Evolutionary conservation across 2,329 filamentous ascomycete species (phyloP).

Genomic region (Epicoccum sorghinum): DNA sequence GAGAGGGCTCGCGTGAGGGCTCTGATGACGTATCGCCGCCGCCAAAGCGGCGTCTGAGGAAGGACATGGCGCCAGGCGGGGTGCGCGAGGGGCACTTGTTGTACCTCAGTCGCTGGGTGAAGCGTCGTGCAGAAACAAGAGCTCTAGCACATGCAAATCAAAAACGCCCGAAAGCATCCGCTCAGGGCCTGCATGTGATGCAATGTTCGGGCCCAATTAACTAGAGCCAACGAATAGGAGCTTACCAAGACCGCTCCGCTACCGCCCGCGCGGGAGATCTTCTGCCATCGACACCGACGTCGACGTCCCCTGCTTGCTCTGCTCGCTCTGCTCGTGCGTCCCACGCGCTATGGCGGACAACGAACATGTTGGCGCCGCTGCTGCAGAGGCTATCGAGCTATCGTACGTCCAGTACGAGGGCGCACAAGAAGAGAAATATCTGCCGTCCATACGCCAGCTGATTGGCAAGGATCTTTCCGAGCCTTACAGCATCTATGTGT

Average conservation of each 20-base stretch:
- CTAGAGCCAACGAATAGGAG: slow-evolving; percentile 1
- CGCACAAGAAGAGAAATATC: slow-evolving; percentile 67
- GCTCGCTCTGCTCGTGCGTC: neutral
- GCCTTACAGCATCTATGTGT: slow-evolving; percentile 99
- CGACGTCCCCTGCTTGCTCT: neutral
- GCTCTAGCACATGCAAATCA: slow-evolving; percentile 9
- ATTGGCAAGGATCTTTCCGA: slow-evolving; percentile 97
- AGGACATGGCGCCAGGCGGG: slow-evolving; percentile 38
- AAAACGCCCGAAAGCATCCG: slow-evolving; percentile 8
- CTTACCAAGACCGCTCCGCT: neutral
- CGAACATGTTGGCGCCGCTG: neutral
- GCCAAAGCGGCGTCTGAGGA: slow-evolving; percentile 46
- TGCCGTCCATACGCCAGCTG: slow-evolving; percentile 85
- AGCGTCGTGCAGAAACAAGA: neutral
- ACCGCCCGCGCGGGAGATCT: slow-evolving; percentile 1
- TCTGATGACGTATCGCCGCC: slow-evolving; percentile 39
- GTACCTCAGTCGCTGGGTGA: neutral
- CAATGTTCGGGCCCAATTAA: neutral
- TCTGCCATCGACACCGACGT: neutral
- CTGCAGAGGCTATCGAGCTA: slow-evolving; percentile 18
- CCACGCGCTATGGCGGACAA: slow-evolving; percentile 9
- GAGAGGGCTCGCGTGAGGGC: slow-evolving; percentile 20
- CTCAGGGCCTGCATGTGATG: slow-evolving; percentile 7
- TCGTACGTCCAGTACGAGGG: slow-evolving; percentile 66
- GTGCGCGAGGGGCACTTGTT: neutral